A percentile compares a stretch with the other conserved stretches of the same genome.
Conservation (phyloP, 2,329 filamentous ascomycete genomes). For the Fragosphaeria purpurea region DNA sequence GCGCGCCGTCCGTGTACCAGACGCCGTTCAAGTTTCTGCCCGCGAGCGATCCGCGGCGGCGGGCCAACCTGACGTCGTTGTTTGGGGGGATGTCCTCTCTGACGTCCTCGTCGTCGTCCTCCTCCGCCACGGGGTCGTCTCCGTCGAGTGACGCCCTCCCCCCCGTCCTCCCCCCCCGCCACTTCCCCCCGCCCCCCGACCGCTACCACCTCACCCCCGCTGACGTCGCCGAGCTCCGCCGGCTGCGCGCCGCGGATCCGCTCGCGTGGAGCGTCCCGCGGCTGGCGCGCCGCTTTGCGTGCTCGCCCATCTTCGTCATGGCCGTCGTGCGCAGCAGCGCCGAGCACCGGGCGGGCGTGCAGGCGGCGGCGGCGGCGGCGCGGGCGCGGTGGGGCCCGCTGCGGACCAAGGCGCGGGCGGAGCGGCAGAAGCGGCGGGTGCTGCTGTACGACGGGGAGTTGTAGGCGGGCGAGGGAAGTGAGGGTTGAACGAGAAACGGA, state of each 20-base stretch:
- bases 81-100: slow-evolving; percentile 20
- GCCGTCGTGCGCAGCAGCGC: slow-evolving; percentile 42
- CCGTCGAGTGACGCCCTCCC: slow-evolving; percentile 18
- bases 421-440: slow-evolving; percentile 41
- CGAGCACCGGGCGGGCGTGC: slow-evolving; percentile 38
- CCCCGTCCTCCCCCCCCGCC: slow-evolving; percentile 17
- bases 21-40: slow-evolving; percentile 60
- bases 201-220: slow-evolving; percentile 42
- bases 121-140: no score
- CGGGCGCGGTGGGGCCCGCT: slow-evolving; percentile 49
- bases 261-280: slow-evolving; percentile 42
- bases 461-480: no score
- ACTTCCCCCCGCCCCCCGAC: slow-evolving; percentile 1
- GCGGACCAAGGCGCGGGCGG: slow-evolving; percentile 43
- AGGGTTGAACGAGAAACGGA: background rate
- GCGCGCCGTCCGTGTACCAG: slow-evolving; percentile 44
- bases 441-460: slow-evolving; percentile 41
- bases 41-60: slow-evolving; percentile 42
- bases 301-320: slow-evolving; percentile 46
- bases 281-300: slow-evolving; percentile 46
- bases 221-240: slow-evolving; percentile 51
- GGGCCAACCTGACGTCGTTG: slow-evolving; percentile 36
- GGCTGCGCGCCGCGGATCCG: slow-evolving; percentile 43
- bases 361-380: slow-evolving; percentile 35
- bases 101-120: slow-evolving; percentile 9